Percentiles rank a stretch among this genome's conserved stretches.
Conservation (phyloP, 768 basidiomycete species). For the Lactarius sanguifluus region DNA sequence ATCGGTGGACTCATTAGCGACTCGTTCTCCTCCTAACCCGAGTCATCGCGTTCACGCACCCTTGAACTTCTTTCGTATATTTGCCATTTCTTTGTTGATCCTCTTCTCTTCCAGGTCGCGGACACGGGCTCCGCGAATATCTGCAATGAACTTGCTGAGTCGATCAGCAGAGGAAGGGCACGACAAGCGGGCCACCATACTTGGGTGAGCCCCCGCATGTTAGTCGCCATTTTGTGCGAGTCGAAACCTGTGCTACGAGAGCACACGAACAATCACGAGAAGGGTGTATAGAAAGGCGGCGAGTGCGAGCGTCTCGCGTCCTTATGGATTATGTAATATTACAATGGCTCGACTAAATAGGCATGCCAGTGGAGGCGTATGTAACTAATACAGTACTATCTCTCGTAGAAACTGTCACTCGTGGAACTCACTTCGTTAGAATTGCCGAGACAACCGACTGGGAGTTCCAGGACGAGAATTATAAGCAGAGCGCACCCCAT, state of each 20-base stretch:
- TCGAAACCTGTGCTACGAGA: not conserved
- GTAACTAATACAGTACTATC: too few species aligned
- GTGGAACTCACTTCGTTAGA: slow-evolving; percentile 29
- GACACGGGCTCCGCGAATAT: slow-evolving; percentile 94
- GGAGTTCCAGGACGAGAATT: slow-evolving; percentile 66
- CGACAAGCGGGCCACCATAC: slow-evolving; percentile 43
- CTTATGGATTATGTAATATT: not conserved
- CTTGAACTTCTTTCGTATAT: slow-evolving; percentile 99
- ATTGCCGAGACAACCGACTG: slow-evolving; percentile 49
- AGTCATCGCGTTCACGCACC: slow-evolving; percentile 44
- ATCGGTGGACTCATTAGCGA: slow-evolving; percentile 7
- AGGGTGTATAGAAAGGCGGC: slow-evolving; percentile 2
- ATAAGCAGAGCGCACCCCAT: slow-evolving; percentile 41
- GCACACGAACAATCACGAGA: not conserved
- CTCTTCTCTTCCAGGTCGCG: slow-evolving; percentile 97
- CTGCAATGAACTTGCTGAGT: slow-evolving; percentile 85
- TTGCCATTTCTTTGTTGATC: slow-evolving; percentile 99
- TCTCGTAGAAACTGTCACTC: too few species aligned
- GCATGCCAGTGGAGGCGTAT: too few species aligned
- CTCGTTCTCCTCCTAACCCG: not conserved
- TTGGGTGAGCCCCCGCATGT: slow-evolving; percentile 92
- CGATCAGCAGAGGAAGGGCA: slow-evolving; percentile 16
- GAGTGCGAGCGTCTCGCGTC: not conserved
- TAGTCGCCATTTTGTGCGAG: slow-evolving; percentile 67
- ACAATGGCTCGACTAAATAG: not conserved